Evolutionary conservation across 805 yeast genomes (phyloP).

Genomic region (Starmerella lactis-condensi): DNA sequence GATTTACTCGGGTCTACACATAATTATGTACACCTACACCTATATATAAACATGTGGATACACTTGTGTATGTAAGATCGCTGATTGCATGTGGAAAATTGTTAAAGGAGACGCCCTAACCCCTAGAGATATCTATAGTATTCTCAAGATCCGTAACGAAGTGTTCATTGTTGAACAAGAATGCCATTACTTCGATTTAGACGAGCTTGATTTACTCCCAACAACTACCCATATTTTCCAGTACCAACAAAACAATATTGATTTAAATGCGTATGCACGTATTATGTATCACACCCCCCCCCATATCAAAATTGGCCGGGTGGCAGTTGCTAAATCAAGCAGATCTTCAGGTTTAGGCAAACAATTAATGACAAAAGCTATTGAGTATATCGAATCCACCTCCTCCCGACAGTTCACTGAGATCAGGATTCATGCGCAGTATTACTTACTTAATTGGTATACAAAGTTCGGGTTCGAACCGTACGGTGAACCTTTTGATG

Average conservation of each 20-base stretch:
- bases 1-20: neutral
- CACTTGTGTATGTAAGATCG: slow-evolving; percentile 5
- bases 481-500: slow-evolving; percentile 12
- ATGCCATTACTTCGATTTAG: slow-evolving; percentile 15
- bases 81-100: slow-evolving; percentile 6
- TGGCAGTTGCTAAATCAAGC: slow-evolving; percentile 8
- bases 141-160: slow-evolving; percentile 11
- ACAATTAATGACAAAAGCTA: slow-evolving; percentile 4
- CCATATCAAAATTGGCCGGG: slow-evolving; percentile 13
- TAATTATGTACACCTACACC: neutral
- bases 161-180: slow-evolving; percentile 18
- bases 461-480: slow-evolving; percentile 12
- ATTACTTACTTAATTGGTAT: slow-evolving; percentile 12
- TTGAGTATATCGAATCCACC: too few species aligned
- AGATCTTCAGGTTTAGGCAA: slow-evolving; percentile 13
- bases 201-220: slow-evolving; percentile 12
- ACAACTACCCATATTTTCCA: slow-evolving; percentile 10
- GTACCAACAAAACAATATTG: slow-evolving; percentile 2
- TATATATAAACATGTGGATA: neutral
- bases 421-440: slow-evolving; percentile 15
- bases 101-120: slow-evolving; percentile 8
- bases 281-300: slow-evolving; percentile 5
- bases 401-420: neutral
- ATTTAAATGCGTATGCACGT: slow-evolving; percentile 7
- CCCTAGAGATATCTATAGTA: slow-evolving; percentile 8